A percentile compares a stretch with the other conserved stretches of the same genome.
Conservation (phyloP, 331 rosid genomes). For the Dryas integrifolia region DNA sequence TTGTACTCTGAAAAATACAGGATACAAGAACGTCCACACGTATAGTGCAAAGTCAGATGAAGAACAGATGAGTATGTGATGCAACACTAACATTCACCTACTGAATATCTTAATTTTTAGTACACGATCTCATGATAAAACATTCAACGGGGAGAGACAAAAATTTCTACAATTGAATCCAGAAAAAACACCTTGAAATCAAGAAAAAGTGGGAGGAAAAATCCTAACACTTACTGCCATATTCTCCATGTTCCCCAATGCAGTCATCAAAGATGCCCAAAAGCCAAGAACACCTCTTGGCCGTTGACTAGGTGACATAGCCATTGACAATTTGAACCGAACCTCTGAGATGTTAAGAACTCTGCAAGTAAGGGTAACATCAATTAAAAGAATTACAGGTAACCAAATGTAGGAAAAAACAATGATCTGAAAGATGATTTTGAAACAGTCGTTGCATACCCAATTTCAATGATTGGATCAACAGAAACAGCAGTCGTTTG, state of each 20-base stretch:
- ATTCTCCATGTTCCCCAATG: conserved; percentile 92
- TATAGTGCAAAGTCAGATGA: not conserved
- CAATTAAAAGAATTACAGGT: conserved; percentile 27
- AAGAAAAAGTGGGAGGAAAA: conserved; percentile 19
- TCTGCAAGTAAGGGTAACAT: conserved; percentile 47
- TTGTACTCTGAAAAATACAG: conserved; percentile 13
- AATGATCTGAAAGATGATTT: conserved; percentile 25
- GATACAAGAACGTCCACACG: not conserved
- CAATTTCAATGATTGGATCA: conserved; percentile 81
- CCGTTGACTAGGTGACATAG: conserved; percentile 92
- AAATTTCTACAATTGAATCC: not conserved
- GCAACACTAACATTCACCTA: conserved; percentile 13
- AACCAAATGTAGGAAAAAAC: conserved; percentile 21
- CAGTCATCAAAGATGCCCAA: conserved; percentile 99
- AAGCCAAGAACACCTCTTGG: conserved; percentile 96
- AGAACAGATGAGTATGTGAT: not conserved
- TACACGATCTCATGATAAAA: not conserved
- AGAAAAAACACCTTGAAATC: conserved; percentile 11
- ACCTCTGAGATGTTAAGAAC: conserved; percentile 83
- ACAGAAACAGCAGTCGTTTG: conserved; percentile 89
- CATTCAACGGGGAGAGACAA: not conserved
- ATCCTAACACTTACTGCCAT: conserved; percentile 70
- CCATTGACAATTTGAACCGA: conserved; percentile 85
- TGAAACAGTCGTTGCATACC: conserved; percentile 47
- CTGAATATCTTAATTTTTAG: not conserved